phyloP scores from a whole-genome alignment of 1,139 yeast species.

The Geotrichum bryndzae region DNA sequence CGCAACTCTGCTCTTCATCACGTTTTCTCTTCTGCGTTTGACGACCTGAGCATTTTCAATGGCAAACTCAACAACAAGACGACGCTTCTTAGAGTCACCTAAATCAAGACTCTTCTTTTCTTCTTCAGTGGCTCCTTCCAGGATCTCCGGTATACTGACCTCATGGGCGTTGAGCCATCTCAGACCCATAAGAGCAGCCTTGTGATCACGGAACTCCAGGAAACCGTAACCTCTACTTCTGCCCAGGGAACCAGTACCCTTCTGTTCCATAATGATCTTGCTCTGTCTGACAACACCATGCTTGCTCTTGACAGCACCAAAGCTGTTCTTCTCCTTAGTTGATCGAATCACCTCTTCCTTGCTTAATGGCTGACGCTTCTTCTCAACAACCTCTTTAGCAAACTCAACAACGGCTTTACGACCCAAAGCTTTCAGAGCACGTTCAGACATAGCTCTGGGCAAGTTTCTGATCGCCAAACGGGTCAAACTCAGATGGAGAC shows the following conservation, averaged over 20 bases:
- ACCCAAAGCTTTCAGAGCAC: constrained; percentile 83
- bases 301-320: constrained; percentile 51
- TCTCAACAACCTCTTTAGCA: constrained; percentile 83
- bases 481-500: constrained; percentile 83
- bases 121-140: constrained; percentile 67
- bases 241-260: constrained; percentile 80
- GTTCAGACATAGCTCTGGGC: constrained; percentile 87
- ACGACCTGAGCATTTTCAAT: constrained; percentile 91
- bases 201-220: constrained; percentile 88
- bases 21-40: constrained; percentile 70
- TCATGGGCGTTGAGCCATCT: constrained; percentile 96
- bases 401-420: constrained; percentile 92
- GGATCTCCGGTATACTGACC: constrained; percentile 63
- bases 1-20: constrained; percentile 22
- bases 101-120: constrained; percentile 47
- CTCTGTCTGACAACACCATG: constrained; percentile 92
- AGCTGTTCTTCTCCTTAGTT: constrained; percentile 55
- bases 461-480: constrained; percentile 90
- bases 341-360: constrained; percentile 87
- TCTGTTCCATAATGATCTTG: constrained; percentile 85
- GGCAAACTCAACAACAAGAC: constrained; percentile 90
- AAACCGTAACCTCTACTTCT: constrained; percentile 97
- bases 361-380: constrained; percentile 72
- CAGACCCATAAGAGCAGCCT: constrained; percentile 88
- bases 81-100: constrained; percentile 53